Conservation (phyloP, 805 yeast genomes). For the Starmerella khaoyaiensis region DNA sequence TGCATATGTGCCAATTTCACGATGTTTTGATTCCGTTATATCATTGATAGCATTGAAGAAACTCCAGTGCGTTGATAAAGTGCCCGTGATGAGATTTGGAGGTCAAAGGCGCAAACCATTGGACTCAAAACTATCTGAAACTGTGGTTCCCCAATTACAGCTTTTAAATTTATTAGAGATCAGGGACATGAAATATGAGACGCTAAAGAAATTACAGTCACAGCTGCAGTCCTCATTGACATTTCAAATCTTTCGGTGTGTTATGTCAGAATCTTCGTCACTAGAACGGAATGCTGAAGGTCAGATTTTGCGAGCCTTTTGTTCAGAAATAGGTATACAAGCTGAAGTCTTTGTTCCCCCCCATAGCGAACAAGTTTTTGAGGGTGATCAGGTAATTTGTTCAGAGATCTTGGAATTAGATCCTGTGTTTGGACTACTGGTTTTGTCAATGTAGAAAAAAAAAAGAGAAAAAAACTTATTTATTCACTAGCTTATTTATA, state of each 20-base stretch:
- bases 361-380: slow-evolving; percentile 21
- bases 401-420: slow-evolving; percentile 35
- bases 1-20: slow-evolving; percentile 19
- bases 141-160: slow-evolving; percentile 11
- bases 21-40: slow-evolving; percentile 18
- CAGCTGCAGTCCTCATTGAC: slow-evolving; percentile 8
- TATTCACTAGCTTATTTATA: background rate
- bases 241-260: slow-evolving; percentile 32
- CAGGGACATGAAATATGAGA: slow-evolving; percentile 6
- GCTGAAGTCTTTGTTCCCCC: slow-evolving; percentile 29
- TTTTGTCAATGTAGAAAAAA: slow-evolving; percentile 30
- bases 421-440: slow-evolving; percentile 31
- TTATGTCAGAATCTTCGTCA: slow-evolving; percentile 29
- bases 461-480: background rate
- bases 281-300: slow-evolving; percentile 12
- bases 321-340: slow-evolving; percentile 36
- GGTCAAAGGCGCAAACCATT: slow-evolving; percentile 11
- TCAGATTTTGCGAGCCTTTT: slow-evolving; percentile 34
- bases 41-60: slow-evolving; percentile 16
- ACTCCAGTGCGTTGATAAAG: slow-evolving; percentile 1
- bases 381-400: slow-evolving; percentile 33
- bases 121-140: slow-evolving; percentile 1
- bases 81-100: slow-evolving; percentile 2
- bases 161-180: slow-evolving; percentile 5
- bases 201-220: slow-evolving; percentile 7